Evolutionary conservation across 1,139 yeast genomes (phyloP), one percentile per base, ranked within the genome.

Genomic region (Geotrichum reessii): DNA sequence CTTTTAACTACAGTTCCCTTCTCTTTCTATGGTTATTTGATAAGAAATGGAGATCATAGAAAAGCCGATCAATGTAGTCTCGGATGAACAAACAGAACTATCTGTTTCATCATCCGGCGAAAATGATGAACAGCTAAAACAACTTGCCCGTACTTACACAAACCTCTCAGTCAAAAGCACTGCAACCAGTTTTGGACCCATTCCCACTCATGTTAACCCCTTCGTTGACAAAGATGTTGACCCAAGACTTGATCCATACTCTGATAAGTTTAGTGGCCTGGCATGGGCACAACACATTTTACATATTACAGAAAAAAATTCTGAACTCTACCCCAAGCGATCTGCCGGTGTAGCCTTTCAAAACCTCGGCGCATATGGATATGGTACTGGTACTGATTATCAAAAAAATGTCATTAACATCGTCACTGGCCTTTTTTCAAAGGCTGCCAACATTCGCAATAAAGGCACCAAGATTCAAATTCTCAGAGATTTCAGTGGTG

Each of bases 201-300:
- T 19, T 9, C 27, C 52, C 31, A 33, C 42, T 6, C 46, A 51
- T 33, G 14, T 55, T 46, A 57, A 57, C 50, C 60, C 60, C 1
- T 57, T 57, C 44, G 19, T 53, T 17, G 57, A 57, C 33, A n/a
- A n/a, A n/a, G n/a, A 46, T 22, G 37, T 50, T n/a, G 42, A 56
- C 44, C 46, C 56, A 2, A 8, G 24, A 12, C 68, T 83, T 51
- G 83, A 83, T 64, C 87, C 87, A 14, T 71, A 69, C 61, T 74
- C 82, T 31, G 83, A 80, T 12, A 69, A 80, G 9, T 88, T 88
- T 73, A 78, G 71, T 58, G 72, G 91, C 51, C 79, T 79, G 64
- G 82, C 78, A 58, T 89, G 96, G 95, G 84, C 87, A 61, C 82
- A 82, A 69, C 86, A 86, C 69, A 74, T 87, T 78, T 79, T 82